Percentiles rank a stretch among this genome's conserved stretches.
Evolutionary conservation across 768 basidiomycete species (phyloP).

Genomic region (Sistotremastrum niveocremeum): DNA sequence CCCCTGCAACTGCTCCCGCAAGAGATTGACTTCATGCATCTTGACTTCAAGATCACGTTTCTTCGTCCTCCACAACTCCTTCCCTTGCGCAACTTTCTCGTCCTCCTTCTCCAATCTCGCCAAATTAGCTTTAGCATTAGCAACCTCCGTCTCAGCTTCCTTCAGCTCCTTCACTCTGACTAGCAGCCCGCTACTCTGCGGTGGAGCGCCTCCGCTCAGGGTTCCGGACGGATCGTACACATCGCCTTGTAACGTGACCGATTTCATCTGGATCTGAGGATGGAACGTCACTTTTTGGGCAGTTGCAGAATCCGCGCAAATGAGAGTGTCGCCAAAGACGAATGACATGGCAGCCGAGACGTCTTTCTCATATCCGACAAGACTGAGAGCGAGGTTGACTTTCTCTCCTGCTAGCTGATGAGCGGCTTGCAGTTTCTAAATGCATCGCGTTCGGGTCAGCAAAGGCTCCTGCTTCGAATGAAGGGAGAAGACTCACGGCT

Average conservation of each 20-base stretch:
- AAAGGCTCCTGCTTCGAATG: no score
- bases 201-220: conserved; percentile 81
- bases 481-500: conserved; percentile 25
- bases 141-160: conserved; percentile 47
- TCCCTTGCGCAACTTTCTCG: conserved; percentile 30
- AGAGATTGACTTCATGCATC: conserved; percentile 68
- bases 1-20: conserved; percentile 74
- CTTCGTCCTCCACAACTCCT: conserved; percentile 48
- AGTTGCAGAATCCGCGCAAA: conserved; percentile 78
- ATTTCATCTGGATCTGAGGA: conserved; percentile 49
- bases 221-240: conserved; percentile 95
- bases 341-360: conserved; percentile 82
- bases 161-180: conserved; percentile 76
- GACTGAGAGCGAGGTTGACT: conserved; percentile 75
- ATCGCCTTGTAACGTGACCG: conserved; percentile 89
- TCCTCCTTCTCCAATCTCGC: conserved; percentile 43
- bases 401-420: conserved; percentile 62
- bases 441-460: no score
- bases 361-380: conserved; percentile 71
- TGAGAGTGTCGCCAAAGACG: conserved; percentile 86
- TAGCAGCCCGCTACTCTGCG: conserved; percentile 58
- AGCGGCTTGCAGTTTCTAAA: conserved; percentile 66
- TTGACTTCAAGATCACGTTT: conserved; percentile 74
- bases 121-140: conserved; percentile 33
- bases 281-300: conserved; percentile 85